phyloP scores from a whole-genome alignment of 306 rosid species.

The Dalbergia cochinchinensis region DNA sequence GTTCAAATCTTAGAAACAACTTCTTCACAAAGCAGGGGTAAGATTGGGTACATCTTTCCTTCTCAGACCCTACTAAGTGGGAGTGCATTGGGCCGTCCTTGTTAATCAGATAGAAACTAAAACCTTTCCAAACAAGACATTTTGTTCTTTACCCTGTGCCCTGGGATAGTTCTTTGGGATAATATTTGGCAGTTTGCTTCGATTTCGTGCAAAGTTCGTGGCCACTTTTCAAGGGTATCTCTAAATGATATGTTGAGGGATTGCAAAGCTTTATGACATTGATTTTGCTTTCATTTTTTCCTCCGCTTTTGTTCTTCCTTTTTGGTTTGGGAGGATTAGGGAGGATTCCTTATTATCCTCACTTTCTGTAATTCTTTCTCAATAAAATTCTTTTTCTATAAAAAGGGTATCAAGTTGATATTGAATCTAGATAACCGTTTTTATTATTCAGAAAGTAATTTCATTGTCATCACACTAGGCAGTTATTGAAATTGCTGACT shows the following conservation, averaged over 20 bases:
- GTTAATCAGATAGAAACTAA: too few relatives aligned
- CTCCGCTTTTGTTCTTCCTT: too few relatives aligned
- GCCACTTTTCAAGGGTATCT: background rate
- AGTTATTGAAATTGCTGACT: background rate
- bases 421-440: background rate
- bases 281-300: too few relatives aligned
- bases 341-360: background rate
- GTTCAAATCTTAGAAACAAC: too few relatives aligned
- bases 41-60: too few relatives aligned
- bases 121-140: too few relatives aligned
- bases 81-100: too few relatives aligned
- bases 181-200: background rate
- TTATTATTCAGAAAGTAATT: background rate
- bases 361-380: background rate
- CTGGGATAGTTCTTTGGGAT: background rate
- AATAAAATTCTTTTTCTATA: background rate
- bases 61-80: too few relatives aligned
- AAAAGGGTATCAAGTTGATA: background rate
- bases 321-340: background rate
- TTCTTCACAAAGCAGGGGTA: too few relatives aligned
- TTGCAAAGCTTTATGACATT: background rate
- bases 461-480: conserved; percentile 6
- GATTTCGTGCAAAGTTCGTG: background rate
- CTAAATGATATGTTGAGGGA: background rate
- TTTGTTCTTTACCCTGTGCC: too few relatives aligned